A percentile compares a stretch with the other conserved stretches of the same genome.
Conservation (phyloP, 176 grass and related monocot species). For the Saccharum spontaneum region DNA sequence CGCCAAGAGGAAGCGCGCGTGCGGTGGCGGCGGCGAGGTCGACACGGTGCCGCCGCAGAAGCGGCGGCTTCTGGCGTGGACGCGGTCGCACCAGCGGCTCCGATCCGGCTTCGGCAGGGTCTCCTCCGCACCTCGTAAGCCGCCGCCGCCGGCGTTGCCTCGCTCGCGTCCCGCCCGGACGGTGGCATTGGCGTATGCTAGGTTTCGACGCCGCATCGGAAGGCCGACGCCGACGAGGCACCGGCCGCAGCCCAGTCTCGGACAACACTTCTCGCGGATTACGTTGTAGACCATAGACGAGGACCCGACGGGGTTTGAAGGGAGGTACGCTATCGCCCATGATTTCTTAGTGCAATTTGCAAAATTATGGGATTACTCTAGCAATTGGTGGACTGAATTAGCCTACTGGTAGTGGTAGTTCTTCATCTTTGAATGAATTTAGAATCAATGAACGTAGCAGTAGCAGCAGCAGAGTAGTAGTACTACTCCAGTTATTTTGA, state of each 20-base stretch:
- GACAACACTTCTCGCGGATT: not conserved
- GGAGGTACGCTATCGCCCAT: no score
- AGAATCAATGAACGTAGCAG: not conserved
- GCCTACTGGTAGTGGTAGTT: no score
- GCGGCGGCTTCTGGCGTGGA: not conserved
- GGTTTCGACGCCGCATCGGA: conserved; percentile 3
- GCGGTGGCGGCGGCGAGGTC: not conserved
- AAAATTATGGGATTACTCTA: no score
- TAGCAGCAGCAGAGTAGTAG: not conserved
- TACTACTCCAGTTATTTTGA: not conserved
- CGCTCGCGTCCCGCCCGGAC: not conserved
- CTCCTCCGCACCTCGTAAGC: not conserved
- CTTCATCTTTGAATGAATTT: not conserved
- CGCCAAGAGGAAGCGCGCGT: conserved; percentile 23
- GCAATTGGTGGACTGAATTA: no score
- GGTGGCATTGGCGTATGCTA: not conserved
- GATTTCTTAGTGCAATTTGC: no score
- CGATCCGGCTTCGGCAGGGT: not conserved
- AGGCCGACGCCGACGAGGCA: not conserved
- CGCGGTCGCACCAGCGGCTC: not conserved
- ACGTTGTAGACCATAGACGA: not conserved
- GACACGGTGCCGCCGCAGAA: not conserved
- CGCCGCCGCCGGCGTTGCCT: not conserved
- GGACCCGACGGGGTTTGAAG: no score
- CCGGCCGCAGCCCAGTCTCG: not conserved